These are phyloP conservation scores for Blakeslea trispora DNA, from an alignment of 371 early-diverging fungal species.

Conservation along the genomic window DNA sequence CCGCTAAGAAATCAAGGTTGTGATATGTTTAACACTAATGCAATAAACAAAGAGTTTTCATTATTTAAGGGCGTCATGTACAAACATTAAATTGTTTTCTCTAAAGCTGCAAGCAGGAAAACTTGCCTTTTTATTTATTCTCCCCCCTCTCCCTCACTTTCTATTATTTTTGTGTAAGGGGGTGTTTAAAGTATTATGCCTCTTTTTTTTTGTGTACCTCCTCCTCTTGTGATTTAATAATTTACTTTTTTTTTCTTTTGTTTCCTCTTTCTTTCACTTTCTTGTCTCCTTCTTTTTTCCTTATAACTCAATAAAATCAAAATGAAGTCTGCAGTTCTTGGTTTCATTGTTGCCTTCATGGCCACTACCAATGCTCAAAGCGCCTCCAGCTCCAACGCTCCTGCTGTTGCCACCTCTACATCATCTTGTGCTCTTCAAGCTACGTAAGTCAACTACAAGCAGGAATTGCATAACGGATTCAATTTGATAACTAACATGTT, in stretches of 20 bases:
- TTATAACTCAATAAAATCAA: conserved; percentile 4
- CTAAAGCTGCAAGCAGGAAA: conserved; percentile 3
- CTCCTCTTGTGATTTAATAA: conserved; percentile 4
- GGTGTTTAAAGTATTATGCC: not conserved
- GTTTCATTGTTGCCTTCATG: conserved; percentile 13
- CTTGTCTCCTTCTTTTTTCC: conserved; percentile 9
- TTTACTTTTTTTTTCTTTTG: conserved; percentile 11
- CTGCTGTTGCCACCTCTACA: conserved; percentile 5
- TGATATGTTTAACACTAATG: conserved; percentile 4
- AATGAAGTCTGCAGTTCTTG: conserved; percentile 21
- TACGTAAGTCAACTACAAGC: conserved; percentile 24
- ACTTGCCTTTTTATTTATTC: conserved; percentile 4
- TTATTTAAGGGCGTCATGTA: not conserved
- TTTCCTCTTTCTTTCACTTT: conserved; percentile 15
- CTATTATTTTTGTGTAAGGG: not conserved
- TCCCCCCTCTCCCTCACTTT: conserved; percentile 8
- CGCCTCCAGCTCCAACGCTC: not conserved
- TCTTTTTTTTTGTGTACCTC: conserved; percentile 1
- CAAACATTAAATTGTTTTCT: not conserved
- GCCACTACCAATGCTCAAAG: conserved; percentile 21
- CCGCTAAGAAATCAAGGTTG: conserved; percentile 23
- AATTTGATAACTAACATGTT: not conserved
- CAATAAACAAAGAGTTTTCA: not conserved
- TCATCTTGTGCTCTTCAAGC: conserved; percentile 25
- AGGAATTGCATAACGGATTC: not conserved